A percentile compares a stretch with the other conserved stretches of the same genome.
Conservation (phyloP, 2,329 filamentous ascomycete genomes). For the Scedosporium boydii region DNA sequence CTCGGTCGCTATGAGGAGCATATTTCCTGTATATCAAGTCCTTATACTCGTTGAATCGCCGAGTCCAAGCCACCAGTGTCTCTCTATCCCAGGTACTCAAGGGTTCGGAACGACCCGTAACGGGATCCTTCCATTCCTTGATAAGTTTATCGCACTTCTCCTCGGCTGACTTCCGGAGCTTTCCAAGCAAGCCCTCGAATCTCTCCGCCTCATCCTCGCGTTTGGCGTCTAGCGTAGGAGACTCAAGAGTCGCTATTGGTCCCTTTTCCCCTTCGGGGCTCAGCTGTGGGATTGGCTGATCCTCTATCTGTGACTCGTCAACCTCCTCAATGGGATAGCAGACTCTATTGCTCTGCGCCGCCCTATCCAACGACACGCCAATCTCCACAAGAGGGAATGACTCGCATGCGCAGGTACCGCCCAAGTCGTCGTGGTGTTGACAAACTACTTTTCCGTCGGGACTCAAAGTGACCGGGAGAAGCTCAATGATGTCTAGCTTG, state of each 20-base stretch:
- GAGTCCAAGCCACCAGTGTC: background rate
- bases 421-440: background rate
- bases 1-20: background rate
- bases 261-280: background rate
- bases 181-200: constrained; percentile 1
- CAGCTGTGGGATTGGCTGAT: background rate
- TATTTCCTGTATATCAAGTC: background rate
- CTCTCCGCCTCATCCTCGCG: constrained; percentile 1
- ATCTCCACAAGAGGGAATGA: constrained; percentile 1
- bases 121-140: constrained; percentile 2
- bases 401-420: background rate
- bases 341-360: background rate
- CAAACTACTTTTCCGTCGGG: background rate
- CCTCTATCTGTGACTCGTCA: background rate
- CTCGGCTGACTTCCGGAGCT: constrained; percentile 2
- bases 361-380: background rate
- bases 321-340: constrained; percentile 5
- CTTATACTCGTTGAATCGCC: background rate
- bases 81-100: background rate
- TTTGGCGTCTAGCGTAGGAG: background rate
- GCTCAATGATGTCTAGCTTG: constrained; percentile 1
- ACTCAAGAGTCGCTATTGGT: background rate
- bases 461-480: background rate
- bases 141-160: constrained; percentile 1
- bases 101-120: background rate